Percentiles rank a stretch among this genome's conserved stretches.
Evolutionary conservation across 2,329 filamentous ascomycete species (phyloP).

Genomic region (Epichloe typhina): DNA sequence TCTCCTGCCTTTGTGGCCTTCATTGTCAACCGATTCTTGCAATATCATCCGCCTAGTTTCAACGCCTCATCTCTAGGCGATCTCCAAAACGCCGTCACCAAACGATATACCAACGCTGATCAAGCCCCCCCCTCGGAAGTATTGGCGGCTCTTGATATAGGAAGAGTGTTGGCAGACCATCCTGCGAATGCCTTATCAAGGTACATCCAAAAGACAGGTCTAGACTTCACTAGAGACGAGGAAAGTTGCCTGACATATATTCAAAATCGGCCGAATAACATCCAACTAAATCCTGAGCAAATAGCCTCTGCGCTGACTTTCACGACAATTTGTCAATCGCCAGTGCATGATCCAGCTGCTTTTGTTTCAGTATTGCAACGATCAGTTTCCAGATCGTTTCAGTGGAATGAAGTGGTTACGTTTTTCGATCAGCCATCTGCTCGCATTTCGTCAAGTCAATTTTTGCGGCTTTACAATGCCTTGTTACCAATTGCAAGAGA

Average conservation of each 20-base stretch:
- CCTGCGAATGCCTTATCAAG: constrained; percentile 45
- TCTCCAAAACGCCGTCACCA: constrained; percentile 49
- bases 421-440: constrained; percentile 71
- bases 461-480: constrained; percentile 67
- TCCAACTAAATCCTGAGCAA: constrained; percentile 67
- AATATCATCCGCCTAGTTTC: constrained; percentile 77
- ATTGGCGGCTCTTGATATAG: constrained; percentile 55
- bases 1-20: constrained; percentile 58
- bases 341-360: constrained; percentile 36
- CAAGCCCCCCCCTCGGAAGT: constrained; percentile 58
- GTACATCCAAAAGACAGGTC: constrained; percentile 61
- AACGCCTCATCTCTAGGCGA: constrained; percentile 62
- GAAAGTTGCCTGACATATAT: constrained; percentile 48
- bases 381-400: constrained; percentile 49
- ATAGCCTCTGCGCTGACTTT: constrained; percentile 68
- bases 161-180: constrained; percentile 49
- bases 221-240: constrained; percentile 60
- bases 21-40: constrained; percentile 74
- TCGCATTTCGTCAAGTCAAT: constrained; percentile 65
- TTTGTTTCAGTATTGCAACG: constrained; percentile 51
- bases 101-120: constrained; percentile 54
- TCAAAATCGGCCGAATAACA: constrained; percentile 35
- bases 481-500: constrained; percentile 57
- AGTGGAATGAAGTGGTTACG: constrained; percentile 58
- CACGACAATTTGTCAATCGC: constrained; percentile 43